Conservation (phyloP, 768 basidiomycete species). For the Fomitopsis pulvina region DNA sequence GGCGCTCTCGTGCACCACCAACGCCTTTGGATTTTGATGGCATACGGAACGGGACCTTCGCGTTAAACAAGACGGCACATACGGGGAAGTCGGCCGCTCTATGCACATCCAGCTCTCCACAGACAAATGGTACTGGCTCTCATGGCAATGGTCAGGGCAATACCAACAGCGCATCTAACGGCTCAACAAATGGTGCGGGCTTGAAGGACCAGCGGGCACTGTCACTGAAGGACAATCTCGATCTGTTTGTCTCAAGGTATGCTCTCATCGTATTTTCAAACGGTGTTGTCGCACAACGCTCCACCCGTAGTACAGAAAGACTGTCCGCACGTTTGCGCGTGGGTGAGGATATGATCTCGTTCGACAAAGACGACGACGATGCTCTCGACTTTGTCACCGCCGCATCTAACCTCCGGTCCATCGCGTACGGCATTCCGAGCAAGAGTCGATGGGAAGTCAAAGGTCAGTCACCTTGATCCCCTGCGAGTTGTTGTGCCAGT, state of each 20-base stretch:
- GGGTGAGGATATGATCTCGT: conserved; percentile 70
- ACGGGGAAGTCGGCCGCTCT: conserved; percentile 6
- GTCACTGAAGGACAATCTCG: conserved; percentile 72
- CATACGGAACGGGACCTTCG: conserved; percentile 62
- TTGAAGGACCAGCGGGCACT: conserved; percentile 82
- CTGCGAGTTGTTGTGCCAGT: not conserved
- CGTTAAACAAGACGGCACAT: conserved; percentile 25
- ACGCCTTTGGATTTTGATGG: conserved; percentile 75
- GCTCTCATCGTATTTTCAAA: not conserved
- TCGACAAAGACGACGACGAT: conserved; percentile 98
- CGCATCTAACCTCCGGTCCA: conserved; percentile 86
- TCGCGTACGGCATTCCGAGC: conserved; percentile 79
- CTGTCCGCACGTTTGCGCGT: conserved; percentile 61
- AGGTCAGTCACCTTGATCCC: conserved; percentile 40
- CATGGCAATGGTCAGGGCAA: conserved; percentile 13
- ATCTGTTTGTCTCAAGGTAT: conserved; percentile 82
- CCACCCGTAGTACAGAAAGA: conserved; percentile 58
- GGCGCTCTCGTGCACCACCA: conserved; percentile 85
- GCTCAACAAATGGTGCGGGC: conserved; percentile 17
- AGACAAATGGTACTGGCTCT: conserved; percentile 19
- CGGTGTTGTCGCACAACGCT: not conserved
- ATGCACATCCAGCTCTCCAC: not conserved
- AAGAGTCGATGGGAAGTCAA: conserved; percentile 98
- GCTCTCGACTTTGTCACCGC: conserved; percentile 96
- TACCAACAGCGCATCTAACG: conserved; percentile 6